phyloP scores from a whole-genome alignment of 73 alveolate genomes.

The Paramecium caudatum region DNA sequence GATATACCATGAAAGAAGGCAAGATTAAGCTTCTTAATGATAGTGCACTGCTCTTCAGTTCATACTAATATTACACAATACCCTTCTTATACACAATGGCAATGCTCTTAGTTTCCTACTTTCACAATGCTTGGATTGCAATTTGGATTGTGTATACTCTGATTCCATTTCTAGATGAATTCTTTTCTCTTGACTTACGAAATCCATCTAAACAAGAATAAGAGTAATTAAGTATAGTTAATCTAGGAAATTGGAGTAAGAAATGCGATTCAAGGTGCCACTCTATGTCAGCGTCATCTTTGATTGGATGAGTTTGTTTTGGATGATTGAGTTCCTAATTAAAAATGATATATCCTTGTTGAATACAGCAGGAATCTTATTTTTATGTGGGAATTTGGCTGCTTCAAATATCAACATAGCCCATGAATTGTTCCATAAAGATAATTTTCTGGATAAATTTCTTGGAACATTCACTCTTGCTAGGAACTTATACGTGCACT shows the following conservation, averaged over 20 bases:
- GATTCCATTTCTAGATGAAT: conserved; percentile 76
- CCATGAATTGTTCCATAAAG: conserved; percentile 91
- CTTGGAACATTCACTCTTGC: conserved; percentile 83
- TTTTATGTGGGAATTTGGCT: conserved; percentile 76
- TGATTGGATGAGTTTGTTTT: conserved; percentile 70
- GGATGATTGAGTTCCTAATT: background rate
- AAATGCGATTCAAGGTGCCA: conserved; percentile 75
- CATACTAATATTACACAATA: conserved; percentile 57
- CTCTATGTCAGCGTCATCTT: conserved; percentile 71
- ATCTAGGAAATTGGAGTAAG: conserved; percentile 36
- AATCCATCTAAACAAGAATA: conserved; percentile 78
- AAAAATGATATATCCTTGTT: background rate
- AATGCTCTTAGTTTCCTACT: background rate
- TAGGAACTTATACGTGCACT: conserved; percentile 85
- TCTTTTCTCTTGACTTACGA: conserved; percentile 70
- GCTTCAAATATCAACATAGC: conserved; percentile 81
- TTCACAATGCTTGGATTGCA: conserved; percentile 60
- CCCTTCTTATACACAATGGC: conserved; percentile 61
- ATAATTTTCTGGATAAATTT: conserved; percentile 72
- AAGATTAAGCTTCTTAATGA: conserved; percentile 28
- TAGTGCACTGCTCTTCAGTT: conserved; percentile 48
- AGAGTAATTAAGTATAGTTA: conserved; percentile 22
- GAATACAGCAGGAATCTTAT: conserved; percentile 27
- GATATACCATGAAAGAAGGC: background rate
- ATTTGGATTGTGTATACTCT: conserved; percentile 78